Base-by-base conservation (phyloP, 306 rosid genomes). In the Lagenaria siceraria region DNA sequence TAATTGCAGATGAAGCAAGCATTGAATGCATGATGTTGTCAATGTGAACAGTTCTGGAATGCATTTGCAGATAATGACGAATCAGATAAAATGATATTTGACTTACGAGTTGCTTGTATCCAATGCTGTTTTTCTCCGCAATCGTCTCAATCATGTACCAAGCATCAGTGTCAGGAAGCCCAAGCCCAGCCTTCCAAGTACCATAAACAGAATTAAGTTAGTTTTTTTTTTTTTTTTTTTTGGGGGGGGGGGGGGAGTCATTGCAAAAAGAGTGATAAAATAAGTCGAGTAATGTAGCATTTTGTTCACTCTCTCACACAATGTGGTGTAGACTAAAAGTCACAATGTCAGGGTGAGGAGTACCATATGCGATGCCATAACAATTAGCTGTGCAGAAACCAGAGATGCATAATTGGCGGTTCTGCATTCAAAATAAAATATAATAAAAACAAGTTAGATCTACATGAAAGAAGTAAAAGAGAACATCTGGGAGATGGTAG, bases 121-220 rank as follows among this genome's bases (percentile, higher is more conserved):
- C 99, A 17, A 92, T 82, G 85, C 84, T 92, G 87, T 89, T 92
- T 80, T 89, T 90, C 89, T 89, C 97, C 18, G 97, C 97, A 81
- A 95, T 90, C 77, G 93, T 92, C 87, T 92, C 99, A 54, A 92
- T 89, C 89, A 92, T 88, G 87, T 87, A 92, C 99, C 99, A 95
- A 75, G 97, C 89, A 88, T 92, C 99, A 53, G 76, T 84, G 81
- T 92, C 97, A 78, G 91, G 91, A 84, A 95, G 96, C 81, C 99
- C 99, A 76, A 95, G 81, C 40, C 99, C 99, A 82, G 96, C 97
- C 99, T 95, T 65, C 86, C 81, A 84, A 22, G 17, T 72, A 72
- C 27, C 74, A 62, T 79, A 80, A 74, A 38, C 38, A 84, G 17
- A 77, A 63, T 24, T 78, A 78, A 74, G 77, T 35, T 72, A 74